Conservation (phyloP, 306 rosid species). For the Crotalaria pallida region DNA sequence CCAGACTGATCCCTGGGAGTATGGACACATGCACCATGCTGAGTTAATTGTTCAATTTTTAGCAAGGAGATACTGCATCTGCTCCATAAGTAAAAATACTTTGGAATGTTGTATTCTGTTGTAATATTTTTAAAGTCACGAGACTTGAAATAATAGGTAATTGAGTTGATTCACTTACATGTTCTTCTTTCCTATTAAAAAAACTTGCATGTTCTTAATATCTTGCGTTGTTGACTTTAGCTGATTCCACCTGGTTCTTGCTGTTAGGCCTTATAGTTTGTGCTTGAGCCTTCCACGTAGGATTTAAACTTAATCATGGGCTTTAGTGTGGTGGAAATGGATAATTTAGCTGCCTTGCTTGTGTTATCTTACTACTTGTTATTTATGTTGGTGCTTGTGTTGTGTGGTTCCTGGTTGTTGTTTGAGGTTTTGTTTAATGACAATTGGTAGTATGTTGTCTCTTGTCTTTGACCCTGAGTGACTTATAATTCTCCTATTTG, state of each 20-base stretch:
- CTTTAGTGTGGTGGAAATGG: no score
- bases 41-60: background rate
- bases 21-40: no score
- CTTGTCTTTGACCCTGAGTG: background rate
- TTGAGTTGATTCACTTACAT: background rate
- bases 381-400: background rate
- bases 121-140: background rate
- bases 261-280: background rate
- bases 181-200: no score
- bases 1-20: background rate
- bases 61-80: background rate
- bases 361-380: no score
- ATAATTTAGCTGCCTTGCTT: no score
- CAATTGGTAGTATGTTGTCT: background rate
- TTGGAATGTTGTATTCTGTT: background rate
- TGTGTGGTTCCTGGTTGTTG: no score
- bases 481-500: background rate
- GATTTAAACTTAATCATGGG: background rate
- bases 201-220: background rate
- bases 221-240: background rate
- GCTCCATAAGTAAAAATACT: background rate
- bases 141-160: background rate
- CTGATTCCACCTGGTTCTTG: background rate
- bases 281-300: background rate
- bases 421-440: no score